Evolutionary conservation across 257 asterid species (phyloP), one percentile per base, ranked within the genome.

Genomic region (Thymus mandschuricus): DNA sequence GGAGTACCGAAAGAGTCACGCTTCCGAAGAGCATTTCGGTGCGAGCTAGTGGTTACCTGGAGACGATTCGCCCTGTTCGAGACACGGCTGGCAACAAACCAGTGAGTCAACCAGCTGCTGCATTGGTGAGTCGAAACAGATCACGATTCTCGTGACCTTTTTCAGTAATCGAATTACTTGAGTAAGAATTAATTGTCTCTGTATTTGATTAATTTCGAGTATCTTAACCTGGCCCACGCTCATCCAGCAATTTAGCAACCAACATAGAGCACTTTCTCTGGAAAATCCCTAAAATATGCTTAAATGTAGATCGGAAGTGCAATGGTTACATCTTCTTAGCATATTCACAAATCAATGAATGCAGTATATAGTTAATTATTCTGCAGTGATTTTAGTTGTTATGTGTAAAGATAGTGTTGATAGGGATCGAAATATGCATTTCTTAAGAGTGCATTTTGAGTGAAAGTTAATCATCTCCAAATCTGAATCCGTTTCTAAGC

Each of bases 1-100:
- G 80, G 70, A 61, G 54, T 11, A 35, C 69, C 1, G 92, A 88
- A 41, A 64, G 88, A 71, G 82, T 82, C 52, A 34, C 87, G 59
- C 77, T 88, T 44, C 97, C 97, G 8, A 88, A 88, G 82, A 90
- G 97, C 82, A 86, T 88, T 75, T 85, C 97, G 21, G 96, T 86
- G 56, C 85, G 97, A 10, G 83, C 97, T 4, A 81, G 82, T 46
- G 95, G 89, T 71, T 86, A 86, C 60, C 83, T 78, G 73, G 83
- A 86, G 81, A 66, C 63, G 80, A 75, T 58, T 72, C 84, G 77
- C 8, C 81, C 81, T 3, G 67, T 74, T 68, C 77, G 76, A 46
- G 72, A 70, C 70, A 41, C 78, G 72, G 50, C 70, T 75, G 64
- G 75, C 46, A 78, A 64, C 10, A 75, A 69, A 76, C 51, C 76